Evolutionary conservation across 2,329 filamentous ascomycete species (phyloP).

Genomic region (Epichloe amarillans): DNA sequence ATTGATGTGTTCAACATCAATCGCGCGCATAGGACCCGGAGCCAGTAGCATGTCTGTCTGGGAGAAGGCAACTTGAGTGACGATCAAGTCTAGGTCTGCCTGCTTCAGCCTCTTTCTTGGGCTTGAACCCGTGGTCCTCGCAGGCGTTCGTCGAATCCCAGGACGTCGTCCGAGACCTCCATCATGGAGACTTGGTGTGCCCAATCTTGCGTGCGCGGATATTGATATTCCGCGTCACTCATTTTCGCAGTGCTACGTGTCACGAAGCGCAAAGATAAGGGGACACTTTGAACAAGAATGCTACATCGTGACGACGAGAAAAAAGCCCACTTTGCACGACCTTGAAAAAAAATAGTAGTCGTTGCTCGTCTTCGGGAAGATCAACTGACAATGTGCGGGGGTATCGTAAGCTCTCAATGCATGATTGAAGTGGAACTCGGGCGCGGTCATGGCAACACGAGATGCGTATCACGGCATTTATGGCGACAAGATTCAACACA

Average conservation of each 20-base stretch:
- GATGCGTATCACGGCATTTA: background rate
- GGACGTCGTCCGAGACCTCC: too few species aligned
- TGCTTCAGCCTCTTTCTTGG: too few species aligned
- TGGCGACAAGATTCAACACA: background rate
- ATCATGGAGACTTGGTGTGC: background rate
- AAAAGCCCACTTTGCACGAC: background rate
- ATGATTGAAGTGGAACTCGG: background rate
- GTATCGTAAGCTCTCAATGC: background rate
- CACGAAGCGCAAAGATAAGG: background rate
- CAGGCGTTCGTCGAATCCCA: too few species aligned
- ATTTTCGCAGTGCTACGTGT: background rate
- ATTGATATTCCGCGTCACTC: background rate
- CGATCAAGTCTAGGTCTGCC: too few species aligned
- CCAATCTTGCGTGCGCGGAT: background rate
- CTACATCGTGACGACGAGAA: background rate
- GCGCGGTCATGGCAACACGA: constrained; percentile 1
- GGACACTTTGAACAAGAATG: background rate
- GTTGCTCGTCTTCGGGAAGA: background rate
- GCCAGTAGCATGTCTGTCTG: too few species aligned
- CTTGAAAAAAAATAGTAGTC: too few species aligned
- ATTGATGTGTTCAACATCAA: background rate
- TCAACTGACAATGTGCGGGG: too few species aligned
- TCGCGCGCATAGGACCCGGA: background rate
- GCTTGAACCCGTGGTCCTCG: too few species aligned
- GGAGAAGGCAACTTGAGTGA: too few species aligned